phyloP scores from a whole-genome alignment of 2,329 filamentous ascomycete genomes.

The Cladosporium sp. region DNA sequence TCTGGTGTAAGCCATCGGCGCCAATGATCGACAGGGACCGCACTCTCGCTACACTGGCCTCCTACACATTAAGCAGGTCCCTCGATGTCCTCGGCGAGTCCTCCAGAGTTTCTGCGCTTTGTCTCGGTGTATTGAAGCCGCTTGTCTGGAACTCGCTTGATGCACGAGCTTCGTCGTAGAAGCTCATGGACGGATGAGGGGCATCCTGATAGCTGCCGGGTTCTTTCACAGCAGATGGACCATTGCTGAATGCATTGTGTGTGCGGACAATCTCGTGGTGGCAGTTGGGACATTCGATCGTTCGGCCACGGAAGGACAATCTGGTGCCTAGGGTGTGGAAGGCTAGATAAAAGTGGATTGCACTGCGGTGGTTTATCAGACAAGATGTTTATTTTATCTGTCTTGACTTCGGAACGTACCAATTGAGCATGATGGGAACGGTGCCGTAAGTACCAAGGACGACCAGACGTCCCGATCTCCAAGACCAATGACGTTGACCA shows the following conservation, averaged over 20 bases:
- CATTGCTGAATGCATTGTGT: too few relatives aligned
- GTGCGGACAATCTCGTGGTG: not conserved
- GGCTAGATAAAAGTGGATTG: not conserved
- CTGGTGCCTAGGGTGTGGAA: not conserved
- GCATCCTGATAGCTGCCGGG: not conserved
- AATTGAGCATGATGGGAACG: not conserved
- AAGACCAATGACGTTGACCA: not conserved
- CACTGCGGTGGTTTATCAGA: not conserved
- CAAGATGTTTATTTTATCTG: too few relatives aligned
- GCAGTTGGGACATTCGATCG: not conserved
- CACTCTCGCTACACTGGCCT: too few relatives aligned
- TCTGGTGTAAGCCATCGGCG: too few relatives aligned
- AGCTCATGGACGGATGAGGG: not conserved
- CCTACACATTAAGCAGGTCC: not conserved
- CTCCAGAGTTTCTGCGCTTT: not conserved
- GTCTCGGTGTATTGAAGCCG: not conserved
- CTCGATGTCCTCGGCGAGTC: slow-evolving; percentile 29
- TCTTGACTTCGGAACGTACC: not conserved
- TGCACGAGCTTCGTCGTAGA: not conserved
- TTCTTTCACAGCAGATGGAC: not conserved
- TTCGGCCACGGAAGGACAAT: not conserved
- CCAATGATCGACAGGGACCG: too few relatives aligned
- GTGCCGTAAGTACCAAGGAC: slow-evolving; percentile 1
- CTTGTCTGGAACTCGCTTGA: slow-evolving; percentile 1
- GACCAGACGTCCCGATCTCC: not conserved